Evolutionary conservation across 2,329 filamentous ascomycete species (phyloP).

Genomic region (Parastagonospora avenae): DNA sequence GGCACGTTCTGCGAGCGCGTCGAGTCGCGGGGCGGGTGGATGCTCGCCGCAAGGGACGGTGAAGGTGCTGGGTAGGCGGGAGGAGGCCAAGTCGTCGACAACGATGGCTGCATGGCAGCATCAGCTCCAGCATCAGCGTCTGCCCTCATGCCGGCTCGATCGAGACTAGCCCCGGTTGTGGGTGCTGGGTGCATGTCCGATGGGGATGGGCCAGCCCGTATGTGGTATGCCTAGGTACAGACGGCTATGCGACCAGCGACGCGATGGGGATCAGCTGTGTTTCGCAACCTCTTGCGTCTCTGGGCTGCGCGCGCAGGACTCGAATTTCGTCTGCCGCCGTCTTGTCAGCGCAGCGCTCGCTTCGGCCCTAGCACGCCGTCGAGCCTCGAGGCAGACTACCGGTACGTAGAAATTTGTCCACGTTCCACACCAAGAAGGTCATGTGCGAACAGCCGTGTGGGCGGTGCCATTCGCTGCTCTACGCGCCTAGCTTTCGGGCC

Average conservation of each 20-base stretch:
- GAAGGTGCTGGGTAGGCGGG: constrained; percentile 4
- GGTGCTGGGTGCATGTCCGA: constrained; percentile 7
- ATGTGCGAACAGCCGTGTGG: not conserved
- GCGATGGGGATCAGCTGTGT: constrained; percentile 16
- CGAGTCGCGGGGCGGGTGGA: constrained; percentile 38
- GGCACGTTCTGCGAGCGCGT: constrained; percentile 26
- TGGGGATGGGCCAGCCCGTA: constrained; percentile 13
- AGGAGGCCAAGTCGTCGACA: not conserved
- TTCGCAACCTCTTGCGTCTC: constrained; percentile 23
- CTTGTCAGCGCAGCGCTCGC: no score
- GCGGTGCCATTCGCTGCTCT: constrained; percentile 16
- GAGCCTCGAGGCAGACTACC: not conserved
- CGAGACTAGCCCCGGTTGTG: constrained; percentile 26
- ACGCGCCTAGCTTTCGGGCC: constrained; percentile 10
- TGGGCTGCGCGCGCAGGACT: not conserved
- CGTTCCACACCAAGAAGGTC: not conserved
- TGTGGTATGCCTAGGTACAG: not conserved
- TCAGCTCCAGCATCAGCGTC: constrained; percentile 28
- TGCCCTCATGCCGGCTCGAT: constrained; percentile 36
- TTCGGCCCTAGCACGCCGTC: not conserved
- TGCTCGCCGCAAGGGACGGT: constrained; percentile 38
- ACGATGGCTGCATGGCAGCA: constrained; percentile 27
- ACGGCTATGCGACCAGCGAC: not conserved
- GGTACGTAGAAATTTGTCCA: not conserved
- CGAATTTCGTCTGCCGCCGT: no score